Evolutionary conservation across 352 stramenopile genomes (phyloP).

Genomic region (Phytophthora chlamydospora): DNA sequence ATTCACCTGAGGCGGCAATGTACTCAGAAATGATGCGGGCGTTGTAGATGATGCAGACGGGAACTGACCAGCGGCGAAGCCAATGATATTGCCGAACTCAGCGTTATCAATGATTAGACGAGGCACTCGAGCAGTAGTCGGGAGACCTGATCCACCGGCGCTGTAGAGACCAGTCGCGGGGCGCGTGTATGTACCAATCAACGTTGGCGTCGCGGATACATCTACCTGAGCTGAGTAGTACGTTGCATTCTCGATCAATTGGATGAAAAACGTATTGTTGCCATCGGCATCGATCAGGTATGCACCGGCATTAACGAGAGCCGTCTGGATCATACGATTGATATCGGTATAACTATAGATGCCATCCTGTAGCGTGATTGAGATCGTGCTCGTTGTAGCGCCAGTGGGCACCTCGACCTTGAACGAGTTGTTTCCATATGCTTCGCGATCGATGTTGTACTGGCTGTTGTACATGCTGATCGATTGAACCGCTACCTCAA

Average conservation of each 20-base stretch:
- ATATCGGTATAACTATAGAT: constrained; percentile 23
- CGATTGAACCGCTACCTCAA: background rate
- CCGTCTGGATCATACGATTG: constrained; percentile 22
- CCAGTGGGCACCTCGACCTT: constrained; percentile 4
- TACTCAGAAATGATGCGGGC: background rate
- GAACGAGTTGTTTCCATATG: background rate
- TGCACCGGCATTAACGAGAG: constrained; percentile 20
- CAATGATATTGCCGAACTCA: background rate
- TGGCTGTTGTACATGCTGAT: background rate
- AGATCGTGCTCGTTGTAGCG: constrained; percentile 15
- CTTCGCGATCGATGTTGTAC: background rate
- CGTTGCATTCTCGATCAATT: constrained; percentile 20
- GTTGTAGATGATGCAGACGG: background rate
- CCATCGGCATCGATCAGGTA: constrained; percentile 30
- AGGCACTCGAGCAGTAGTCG: background rate
- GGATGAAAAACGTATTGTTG: constrained; percentile 29
- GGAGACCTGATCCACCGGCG: constrained; percentile 21
- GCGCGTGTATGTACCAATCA: constrained; percentile 17
- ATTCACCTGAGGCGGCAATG: constrained; percentile 8
- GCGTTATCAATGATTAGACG: constrained; percentile 8
- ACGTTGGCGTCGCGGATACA: constrained; percentile 7
- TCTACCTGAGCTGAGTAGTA: constrained; percentile 35
- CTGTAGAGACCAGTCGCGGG: constrained; percentile 32
- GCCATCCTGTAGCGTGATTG: constrained; percentile 2
- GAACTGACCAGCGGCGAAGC: constrained; percentile 1